Evolutionary conservation across 768 basidiomycete genomes (phyloP).

Genomic region (Asterophora lycoperdoides): DNA sequence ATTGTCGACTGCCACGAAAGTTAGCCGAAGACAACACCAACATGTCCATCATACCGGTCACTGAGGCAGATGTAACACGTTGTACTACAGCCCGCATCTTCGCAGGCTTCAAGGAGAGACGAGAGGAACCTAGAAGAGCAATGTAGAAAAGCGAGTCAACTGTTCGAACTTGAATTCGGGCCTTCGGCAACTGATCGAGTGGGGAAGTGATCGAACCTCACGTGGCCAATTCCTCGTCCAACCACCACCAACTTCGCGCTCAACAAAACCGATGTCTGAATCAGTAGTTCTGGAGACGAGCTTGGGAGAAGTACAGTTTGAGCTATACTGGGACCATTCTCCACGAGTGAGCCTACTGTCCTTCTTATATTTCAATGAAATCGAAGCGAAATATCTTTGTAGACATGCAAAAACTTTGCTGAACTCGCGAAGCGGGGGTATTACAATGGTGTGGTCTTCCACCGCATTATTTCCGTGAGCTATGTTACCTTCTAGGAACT

Average conservation of each 20-base stretch:
- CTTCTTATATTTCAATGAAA: conserved; percentile 6
- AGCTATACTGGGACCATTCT: conserved; percentile 91
- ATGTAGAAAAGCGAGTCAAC: too few species aligned
- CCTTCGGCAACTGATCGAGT: too few species aligned
- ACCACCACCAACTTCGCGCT: neutral
- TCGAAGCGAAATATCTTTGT: conserved; percentile 14
- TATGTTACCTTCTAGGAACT: neutral
- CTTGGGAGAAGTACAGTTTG: conserved; percentile 82
- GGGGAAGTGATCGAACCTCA: neutral
- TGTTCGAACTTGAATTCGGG: too few species aligned
- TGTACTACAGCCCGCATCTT: conserved; percentile 85
- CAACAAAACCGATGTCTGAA: conserved; percentile 30
- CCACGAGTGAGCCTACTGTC: conserved; percentile 48
- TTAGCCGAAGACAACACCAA: neutral
- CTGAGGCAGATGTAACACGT: conserved; percentile 80
- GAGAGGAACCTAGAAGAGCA: neutral
- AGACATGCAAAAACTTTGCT: conserved; percentile 96
- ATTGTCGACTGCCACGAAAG: conserved; percentile 58
- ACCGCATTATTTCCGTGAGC: conserved; percentile 83
- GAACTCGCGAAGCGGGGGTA: conserved; percentile 90
- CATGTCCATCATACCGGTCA: conserved; percentile 49
- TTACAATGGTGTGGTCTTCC: conserved; percentile 87
- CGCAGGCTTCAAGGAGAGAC: too few species aligned
- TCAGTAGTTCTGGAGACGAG: conserved; percentile 79
- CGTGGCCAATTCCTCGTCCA: neutral